phyloP scores from a whole-genome alignment of 2,329 filamentous ascomycete species.

The Aspergillus luchuensis region DNA sequence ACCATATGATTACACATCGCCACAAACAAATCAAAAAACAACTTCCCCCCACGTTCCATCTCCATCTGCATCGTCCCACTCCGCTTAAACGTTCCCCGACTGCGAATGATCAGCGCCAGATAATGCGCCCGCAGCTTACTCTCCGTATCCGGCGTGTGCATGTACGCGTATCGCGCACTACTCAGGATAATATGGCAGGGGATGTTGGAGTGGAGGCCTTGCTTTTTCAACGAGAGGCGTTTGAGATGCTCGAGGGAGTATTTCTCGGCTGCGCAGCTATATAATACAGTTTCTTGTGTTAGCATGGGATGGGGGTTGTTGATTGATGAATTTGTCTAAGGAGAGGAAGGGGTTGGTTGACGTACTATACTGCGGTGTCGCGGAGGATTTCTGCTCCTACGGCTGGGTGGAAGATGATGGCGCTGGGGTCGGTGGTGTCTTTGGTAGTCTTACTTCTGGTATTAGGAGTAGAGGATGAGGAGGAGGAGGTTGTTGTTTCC shows the following conservation, averaged over 20 bases:
- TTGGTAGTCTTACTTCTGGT: not conserved
- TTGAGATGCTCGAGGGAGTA: slow-evolving; percentile 85
- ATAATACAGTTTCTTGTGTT: not conserved
- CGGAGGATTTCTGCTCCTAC: slow-evolving; percentile 72
- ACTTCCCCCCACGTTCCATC: slow-evolving; percentile 82
- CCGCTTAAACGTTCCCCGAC: slow-evolving; percentile 83
- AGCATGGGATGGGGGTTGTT: not conserved
- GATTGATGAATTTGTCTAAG: not conserved
- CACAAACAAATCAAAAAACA: slow-evolving; percentile 94
- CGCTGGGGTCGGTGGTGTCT: slow-evolving; percentile 56
- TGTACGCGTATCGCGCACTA: slow-evolving; percentile 87
- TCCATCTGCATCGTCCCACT: slow-evolving; percentile 95
- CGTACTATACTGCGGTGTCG: slow-evolving; percentile 81
- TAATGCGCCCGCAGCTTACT: slow-evolving; percentile 91
- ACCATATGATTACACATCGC: slow-evolving; percentile 88
- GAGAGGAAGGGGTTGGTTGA: slow-evolving; percentile 10
- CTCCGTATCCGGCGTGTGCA: slow-evolving; percentile 83
- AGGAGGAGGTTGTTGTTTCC: slow-evolving; percentile 53
- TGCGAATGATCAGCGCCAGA: slow-evolving; percentile 86
- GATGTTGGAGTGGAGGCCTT: slow-evolving; percentile 82
- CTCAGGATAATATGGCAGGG: slow-evolving; percentile 81
- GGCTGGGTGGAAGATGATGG: slow-evolving; percentile 69
- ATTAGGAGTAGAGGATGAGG: not conserved
- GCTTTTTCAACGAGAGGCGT: slow-evolving; percentile 80
- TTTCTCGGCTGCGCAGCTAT: slow-evolving; percentile 74